These are phyloP conservation scores for Reticulascus tulasneorum DNA, from an alignment of 2,329 filamentous ascomycete genomes.

Conservation along the genomic window DNA sequence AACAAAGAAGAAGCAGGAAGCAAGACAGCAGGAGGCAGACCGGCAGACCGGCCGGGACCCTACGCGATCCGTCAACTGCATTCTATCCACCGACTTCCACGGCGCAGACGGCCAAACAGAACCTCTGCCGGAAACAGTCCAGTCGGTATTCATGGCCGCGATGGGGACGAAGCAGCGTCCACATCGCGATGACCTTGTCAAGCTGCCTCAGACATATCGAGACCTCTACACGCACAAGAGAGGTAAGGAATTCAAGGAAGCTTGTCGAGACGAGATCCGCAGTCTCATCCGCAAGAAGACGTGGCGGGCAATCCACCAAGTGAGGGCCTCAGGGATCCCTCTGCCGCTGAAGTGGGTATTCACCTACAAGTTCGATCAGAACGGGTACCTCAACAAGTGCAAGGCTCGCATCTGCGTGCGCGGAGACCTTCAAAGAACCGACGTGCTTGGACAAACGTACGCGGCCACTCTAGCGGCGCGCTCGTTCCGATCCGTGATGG, in stretches of 20 bases:
- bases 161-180: neutral
- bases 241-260: too few species aligned
- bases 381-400: constrained; percentile 8
- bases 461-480: constrained; percentile 7
- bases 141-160: too few species aligned
- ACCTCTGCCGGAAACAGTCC: too few species aligned
- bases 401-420: constrained; percentile 5
- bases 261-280: too few species aligned
- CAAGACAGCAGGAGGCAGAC: too few species aligned
- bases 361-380: constrained; percentile 15
- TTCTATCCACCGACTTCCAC: too few species aligned
- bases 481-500: constrained; percentile 14
- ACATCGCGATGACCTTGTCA: neutral
- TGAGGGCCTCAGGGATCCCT: neutral
- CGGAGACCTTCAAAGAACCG: constrained; percentile 7
- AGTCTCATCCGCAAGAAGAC: neutral
- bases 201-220: neutral
- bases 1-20: too few species aligned
- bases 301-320: neutral
- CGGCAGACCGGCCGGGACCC: too few species aligned
- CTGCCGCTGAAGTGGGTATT: constrained; percentile 12
- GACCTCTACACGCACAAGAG: neutral
- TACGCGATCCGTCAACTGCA: too few species aligned
- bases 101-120: too few species aligned
- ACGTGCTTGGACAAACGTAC: constrained; percentile 5